Base-by-base conservation (phyloP, 2,329 filamentous ascomycete species). In the Aureobasidium sp. region DNA sequence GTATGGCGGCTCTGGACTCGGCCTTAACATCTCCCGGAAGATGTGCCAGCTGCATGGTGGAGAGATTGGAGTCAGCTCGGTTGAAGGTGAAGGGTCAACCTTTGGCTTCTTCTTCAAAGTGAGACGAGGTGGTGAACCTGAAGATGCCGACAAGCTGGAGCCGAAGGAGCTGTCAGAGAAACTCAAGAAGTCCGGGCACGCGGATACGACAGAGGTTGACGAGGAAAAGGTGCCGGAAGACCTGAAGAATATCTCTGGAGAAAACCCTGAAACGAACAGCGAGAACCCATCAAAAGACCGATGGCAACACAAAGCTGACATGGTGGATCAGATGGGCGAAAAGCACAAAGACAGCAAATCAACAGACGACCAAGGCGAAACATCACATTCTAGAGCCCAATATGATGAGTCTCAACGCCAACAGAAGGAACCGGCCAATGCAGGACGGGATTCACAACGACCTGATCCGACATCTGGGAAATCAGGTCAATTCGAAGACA, bases 11-110 rank as follows among this genome's bases (percentile, higher is more conserved):
- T 73, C 70, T 20, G 75, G 74, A 1, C 67, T 77, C 1, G 78
- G 78, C 0, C 69, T 80, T 0, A 78, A 78, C 64, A 80, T 80
- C 53, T 76, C 75, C 8, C 72, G 77, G 17, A 74, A 78, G 52
- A 70, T 80, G 20, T 75, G 76, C 14, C 76, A 80, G 61, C 57
- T 71, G 1, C 71, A 73, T 45, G 77, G 77, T 27, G 78, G 78
- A 6, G 76, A 78, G 42, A 79, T 80, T 49, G 77, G 78, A 2
- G 77, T 79, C 14, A 70, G 69, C 2, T 76, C 75, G 5, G 63
- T 66, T 5, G 66, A 71, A 7, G 74, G 73, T 1, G 62, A 72
- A 36, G 71, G 71, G 12, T 75, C 72, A 12, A 78, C 75, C 0
- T 79, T 80, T 63, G 76, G 73, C 1, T 79, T 79, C 67, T 79